phyloP scores from a whole-genome alignment of 108 stramenopile species.

The Nitzschia sp. region DNA sequence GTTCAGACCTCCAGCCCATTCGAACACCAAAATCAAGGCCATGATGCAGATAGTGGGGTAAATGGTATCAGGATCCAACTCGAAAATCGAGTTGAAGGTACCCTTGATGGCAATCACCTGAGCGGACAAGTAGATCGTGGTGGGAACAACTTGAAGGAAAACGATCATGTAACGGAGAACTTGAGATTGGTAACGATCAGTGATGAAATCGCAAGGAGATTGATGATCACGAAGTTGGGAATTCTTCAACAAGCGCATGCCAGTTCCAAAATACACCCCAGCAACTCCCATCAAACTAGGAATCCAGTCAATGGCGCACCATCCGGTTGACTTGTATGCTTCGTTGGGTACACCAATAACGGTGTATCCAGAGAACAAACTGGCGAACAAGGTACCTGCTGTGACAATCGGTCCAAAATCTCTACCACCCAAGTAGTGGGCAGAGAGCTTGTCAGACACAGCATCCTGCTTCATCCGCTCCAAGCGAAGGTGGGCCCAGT shows the following conservation, averaged over 20 bases:
- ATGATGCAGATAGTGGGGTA: constrained; percentile 34
- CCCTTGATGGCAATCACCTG: constrained; percentile 35
- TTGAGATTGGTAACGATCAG: constrained; percentile 44
- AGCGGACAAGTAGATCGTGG: constrained; percentile 36
- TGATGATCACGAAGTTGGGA: constrained; percentile 34
- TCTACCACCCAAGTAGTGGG: constrained; percentile 39
- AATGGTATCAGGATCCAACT: constrained; percentile 19
- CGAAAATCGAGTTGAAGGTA: constrained; percentile 42
- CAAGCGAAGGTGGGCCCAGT: constrained; percentile 22
- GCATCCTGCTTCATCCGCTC: constrained; percentile 16
- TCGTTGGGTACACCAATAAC: constrained; percentile 43
- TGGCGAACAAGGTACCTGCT: constrained; percentile 38
- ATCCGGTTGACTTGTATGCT: constrained; percentile 25
- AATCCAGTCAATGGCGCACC: constrained; percentile 26
- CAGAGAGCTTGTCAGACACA: constrained; percentile 20
- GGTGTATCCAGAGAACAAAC: constrained; percentile 37
- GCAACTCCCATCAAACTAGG: constrained; percentile 11
- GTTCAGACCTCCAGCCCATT: constrained; percentile 40
- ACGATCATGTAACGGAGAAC: constrained; percentile 30
- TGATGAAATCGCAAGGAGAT: constrained; percentile 41
- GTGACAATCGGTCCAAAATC: constrained; percentile 32
- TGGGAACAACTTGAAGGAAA: constrained; percentile 31
- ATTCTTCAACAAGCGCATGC: constrained; percentile 27
- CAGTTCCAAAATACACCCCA: constrained; percentile 32
- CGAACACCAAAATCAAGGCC: constrained; percentile 32